Percentiles rank a stretch among this genome's conserved stretches.
Conservation (phyloP, 2,329 filamentous ascomycete genomes). For the Saccharata proteae region DNA sequence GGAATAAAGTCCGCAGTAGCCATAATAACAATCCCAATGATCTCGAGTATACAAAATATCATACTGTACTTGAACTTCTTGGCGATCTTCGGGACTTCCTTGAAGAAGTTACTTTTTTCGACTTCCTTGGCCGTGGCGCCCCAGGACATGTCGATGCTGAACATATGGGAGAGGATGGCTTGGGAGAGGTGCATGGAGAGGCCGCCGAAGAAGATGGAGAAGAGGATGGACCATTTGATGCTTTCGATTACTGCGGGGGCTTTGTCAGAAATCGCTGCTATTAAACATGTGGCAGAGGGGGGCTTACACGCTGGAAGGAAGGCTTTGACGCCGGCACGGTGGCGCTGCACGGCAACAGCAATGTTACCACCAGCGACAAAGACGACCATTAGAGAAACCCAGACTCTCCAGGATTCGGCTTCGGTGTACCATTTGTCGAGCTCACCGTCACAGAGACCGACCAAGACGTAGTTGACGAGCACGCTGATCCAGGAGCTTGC, state of each 20-base stretch:
- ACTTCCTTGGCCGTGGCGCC: conserved; percentile 9
- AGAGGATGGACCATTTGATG: conserved; percentile 12
- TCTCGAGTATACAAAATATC: conserved; percentile 1
- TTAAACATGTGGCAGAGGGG: background rate
- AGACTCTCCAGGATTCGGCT: conserved; percentile 8
- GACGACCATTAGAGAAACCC: conserved; percentile 6
- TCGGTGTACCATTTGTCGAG: conserved; percentile 7
- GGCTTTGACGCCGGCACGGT: conserved; percentile 4
- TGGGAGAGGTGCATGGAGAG: conserved; percentile 11
- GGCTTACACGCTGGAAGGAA: conserved; percentile 4
- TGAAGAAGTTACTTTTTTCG: conserved; percentile 8
- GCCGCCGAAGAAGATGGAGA: conserved; percentile 12
- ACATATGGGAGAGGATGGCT: conserved; percentile 10
- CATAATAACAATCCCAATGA: conserved; percentile 9
- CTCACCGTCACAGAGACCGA: conserved; percentile 56
- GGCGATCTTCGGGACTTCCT: conserved; percentile 5
- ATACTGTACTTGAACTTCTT: conserved; percentile 8
- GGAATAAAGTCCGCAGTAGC: conserved; percentile 7
- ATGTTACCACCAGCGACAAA: conserved; percentile 5
- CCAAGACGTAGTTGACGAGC: conserved; percentile 56
- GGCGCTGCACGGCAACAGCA: conserved; percentile 4
- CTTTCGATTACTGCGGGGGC: conserved; percentile 9
- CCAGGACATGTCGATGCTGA: conserved; percentile 11
- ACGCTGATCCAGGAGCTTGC: conserved; percentile 56
- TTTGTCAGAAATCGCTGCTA: background rate